phyloP scores from a whole-genome alignment of 2,329 filamentous ascomycete species.

The Torrubiellomyces zombiae region DNA sequence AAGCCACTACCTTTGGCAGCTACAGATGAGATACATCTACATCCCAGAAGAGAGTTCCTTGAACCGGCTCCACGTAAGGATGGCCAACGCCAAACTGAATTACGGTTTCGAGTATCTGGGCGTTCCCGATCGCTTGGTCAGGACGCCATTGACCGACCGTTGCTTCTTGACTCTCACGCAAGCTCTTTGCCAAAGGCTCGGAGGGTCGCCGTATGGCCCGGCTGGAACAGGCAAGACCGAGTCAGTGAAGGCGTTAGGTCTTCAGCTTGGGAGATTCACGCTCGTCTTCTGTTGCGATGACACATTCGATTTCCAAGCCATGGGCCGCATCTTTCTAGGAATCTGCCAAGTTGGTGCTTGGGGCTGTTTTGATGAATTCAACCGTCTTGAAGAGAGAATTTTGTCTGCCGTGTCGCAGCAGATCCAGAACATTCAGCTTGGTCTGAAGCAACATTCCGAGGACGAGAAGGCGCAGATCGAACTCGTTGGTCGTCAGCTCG shows the following conservation, averaged over 20 bases:
- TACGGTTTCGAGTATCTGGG: conserved; percentile 98
- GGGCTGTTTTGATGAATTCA: conserved; percentile 99
- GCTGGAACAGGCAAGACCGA: conserved; percentile 98
- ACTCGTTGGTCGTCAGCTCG: conserved; percentile 76
- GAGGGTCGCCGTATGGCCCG: conserved; percentile 92
- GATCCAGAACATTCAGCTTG: conserved; percentile 97
- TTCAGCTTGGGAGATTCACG: conserved; percentile 93
- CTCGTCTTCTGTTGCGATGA: conserved; percentile 99
- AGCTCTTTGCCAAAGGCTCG: conserved; percentile 82
- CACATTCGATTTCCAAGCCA: conserved; percentile 98
- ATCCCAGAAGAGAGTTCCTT: conserved; percentile 63
- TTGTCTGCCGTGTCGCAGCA: conserved; percentile 96
- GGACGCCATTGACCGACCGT: conserved; percentile 90
- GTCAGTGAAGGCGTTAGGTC: conserved; percentile 92
- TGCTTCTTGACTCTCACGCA: conserved; percentile 98
- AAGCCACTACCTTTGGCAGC: conserved; percentile 78
- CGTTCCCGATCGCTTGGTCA: conserved; percentile 86
- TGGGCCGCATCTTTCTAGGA: conserved; percentile 98
- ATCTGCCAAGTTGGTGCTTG: conserved; percentile 98
- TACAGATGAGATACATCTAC: conserved; percentile 96
- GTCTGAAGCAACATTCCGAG: conserved; percentile 67
- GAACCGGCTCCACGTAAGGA: conserved; percentile 74
- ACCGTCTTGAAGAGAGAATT: conserved; percentile 94
- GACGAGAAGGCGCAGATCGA: conserved; percentile 84
- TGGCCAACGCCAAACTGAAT: conserved; percentile 88